Evolutionary conservation across 2,329 filamentous ascomycete species (phyloP), one percentile per base, ranked within the genome.

Genomic region (Scolecobasidium constrictum): DNA sequence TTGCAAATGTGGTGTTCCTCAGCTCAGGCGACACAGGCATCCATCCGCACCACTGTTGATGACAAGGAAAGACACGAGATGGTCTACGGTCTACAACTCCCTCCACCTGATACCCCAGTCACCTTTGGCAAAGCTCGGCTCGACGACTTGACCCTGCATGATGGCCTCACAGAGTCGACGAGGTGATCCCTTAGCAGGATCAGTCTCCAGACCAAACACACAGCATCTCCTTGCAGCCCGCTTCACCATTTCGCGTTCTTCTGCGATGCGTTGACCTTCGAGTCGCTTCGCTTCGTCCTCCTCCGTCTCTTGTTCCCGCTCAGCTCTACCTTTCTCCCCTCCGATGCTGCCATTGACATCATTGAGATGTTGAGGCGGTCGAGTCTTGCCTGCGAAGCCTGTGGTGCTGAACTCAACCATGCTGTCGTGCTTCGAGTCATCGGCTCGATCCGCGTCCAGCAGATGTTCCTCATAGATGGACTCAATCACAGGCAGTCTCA

Each of bases 181-280:
- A 38, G 28, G 19, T 15, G 12, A 12, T 22, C 47, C 6, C 16
- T 45, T 50, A 5, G 40, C 28, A 7, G 40, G 35, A 19, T 55
- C 47, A 3, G 60, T 54, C 1, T 52, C 42, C 22, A 75, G 66
- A 1, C 73, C 73, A 58, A 77, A 77, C 0, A 72, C 73, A 44
- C 72, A 72, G 2, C 69, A 71, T 17, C 77, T 66, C 50, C 79
- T 71, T 2, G 80, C 80, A 0, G 77, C 77, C n/a, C 71, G 70
- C 20, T 73, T 67, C 37, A 81, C 68, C 61, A 78, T 65, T 54
- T 83, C 78, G 18, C 71, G 59, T 54, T 69, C 64, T 45, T 68
- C 62, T 3, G 67, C 67, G 35, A 58, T 55, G 45, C 58, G 63
- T 53, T 73, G 65, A 0, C 73, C 72, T 41, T 73, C 63, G 11